Percentiles rank a stretch among this genome's conserved stretches.
Conservation (phyloP, 148 eudicot species). For the Vaccinium corymbosum region DNA sequence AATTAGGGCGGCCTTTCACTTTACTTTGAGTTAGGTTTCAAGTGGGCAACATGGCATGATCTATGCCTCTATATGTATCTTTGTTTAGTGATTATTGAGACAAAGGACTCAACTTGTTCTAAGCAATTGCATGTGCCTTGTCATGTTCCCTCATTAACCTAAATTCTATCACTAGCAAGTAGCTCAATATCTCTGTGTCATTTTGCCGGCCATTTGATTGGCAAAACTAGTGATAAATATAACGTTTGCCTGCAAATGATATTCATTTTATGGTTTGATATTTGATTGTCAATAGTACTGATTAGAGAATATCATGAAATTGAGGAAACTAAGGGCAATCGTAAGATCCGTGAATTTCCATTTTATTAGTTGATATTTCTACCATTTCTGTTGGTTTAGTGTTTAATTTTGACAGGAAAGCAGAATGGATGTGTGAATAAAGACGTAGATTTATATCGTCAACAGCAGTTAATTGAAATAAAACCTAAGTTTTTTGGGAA, state of each 20-base stretch:
- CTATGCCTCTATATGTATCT: background rate
- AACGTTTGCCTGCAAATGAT: background rate
- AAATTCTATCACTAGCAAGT: background rate
- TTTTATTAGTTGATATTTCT: no score
- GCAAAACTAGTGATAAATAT: background rate
- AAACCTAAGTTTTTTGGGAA: background rate
- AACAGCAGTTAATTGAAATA: background rate
- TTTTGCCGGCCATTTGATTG: conserved; percentile 1
- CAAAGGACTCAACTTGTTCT: conserved; percentile 1
- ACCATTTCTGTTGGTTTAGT: no score
- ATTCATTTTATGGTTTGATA: no score
- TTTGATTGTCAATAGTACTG: background rate
- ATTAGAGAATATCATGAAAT: background rate
- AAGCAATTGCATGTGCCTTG: background rate
- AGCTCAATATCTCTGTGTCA: background rate
- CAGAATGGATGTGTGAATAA: background rate
- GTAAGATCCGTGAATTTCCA: background rate
- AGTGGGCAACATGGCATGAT: background rate
- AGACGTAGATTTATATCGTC: background rate
- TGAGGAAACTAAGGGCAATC: background rate
- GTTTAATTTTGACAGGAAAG: no score
- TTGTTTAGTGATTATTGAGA: background rate
- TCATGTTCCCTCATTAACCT: background rate
- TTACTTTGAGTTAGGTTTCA: no score
- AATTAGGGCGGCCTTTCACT: no score